These are phyloP conservation scores for Amylocystis lapponica DNA, from an alignment of 768 basidiomycete genomes.

Conservation along the genomic window DNA sequence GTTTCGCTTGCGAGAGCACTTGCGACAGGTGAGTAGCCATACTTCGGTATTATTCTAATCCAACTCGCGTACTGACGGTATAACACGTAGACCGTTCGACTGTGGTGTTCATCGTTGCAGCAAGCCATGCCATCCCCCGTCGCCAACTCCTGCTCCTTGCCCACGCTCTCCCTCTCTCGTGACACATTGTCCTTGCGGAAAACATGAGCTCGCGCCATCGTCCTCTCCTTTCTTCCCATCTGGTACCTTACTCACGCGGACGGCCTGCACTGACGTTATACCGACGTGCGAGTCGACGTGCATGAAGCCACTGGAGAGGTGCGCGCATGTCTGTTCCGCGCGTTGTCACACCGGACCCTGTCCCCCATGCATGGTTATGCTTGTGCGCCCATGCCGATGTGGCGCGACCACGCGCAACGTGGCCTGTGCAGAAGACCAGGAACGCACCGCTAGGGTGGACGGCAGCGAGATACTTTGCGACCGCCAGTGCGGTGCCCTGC, in stretches of 20 bases:
- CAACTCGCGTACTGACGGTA: slow-evolving; percentile 3
- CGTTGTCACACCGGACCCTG: slow-evolving; percentile 78
- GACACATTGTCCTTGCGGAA: slow-evolving; percentile 80
- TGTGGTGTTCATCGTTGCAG: slow-evolving; percentile 75
- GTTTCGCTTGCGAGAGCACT: slow-evolving; percentile 49
- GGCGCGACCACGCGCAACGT: slow-evolving; percentile 58
- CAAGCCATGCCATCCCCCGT: slow-evolving; percentile 74
- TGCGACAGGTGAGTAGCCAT: slow-evolving; percentile 48
- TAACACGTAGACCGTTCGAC: slow-evolving; percentile 49
- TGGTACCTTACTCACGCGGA: slow-evolving; percentile 32
- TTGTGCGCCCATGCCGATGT: slow-evolving; percentile 82
- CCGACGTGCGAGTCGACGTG: slow-evolving; percentile 75
- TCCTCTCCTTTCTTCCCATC: slow-evolving; percentile 29
- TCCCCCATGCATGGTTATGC: slow-evolving; percentile 65
- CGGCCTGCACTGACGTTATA: slow-evolving; percentile 65
- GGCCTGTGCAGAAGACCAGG: slow-evolving; percentile 44
- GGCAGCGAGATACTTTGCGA: slow-evolving; percentile 69
- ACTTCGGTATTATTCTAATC: neutral
- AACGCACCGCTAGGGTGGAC: slow-evolving; percentile 26
- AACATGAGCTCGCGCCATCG: slow-evolving; percentile 41
- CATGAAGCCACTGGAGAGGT: slow-evolving; percentile 53
- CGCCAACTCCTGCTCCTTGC: slow-evolving; percentile 50
- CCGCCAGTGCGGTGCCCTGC: slow-evolving; percentile 66
- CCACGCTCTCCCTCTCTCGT: slow-evolving; percentile 68
- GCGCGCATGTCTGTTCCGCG: slow-evolving; percentile 67